Percentiles rank a stretch among this genome's conserved stretches.
phyloP scores from a whole-genome alignment of 441 rosid genomes.

The Erodium trifolium region DNA sequence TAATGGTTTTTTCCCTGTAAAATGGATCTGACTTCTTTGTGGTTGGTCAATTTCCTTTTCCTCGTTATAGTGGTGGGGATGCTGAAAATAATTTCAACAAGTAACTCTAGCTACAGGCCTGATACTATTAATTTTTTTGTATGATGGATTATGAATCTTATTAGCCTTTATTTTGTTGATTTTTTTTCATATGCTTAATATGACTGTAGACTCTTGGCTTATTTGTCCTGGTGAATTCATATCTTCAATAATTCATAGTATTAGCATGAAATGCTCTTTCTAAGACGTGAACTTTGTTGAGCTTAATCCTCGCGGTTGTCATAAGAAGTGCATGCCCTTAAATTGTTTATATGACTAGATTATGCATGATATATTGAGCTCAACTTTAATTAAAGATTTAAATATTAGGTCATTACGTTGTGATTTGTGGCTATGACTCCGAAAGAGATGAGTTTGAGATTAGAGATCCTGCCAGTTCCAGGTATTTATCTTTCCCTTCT shows the following conservation, averaged over 20 bases:
- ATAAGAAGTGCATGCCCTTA: neutral
- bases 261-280: neutral
- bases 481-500: slow-evolving; percentile 32
- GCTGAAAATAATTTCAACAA: neutral
- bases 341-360: neutral
- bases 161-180: neutral
- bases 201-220: neutral
- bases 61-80: neutral
- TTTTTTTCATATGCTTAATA: neutral
- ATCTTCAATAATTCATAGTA: neutral
- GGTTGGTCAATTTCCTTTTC: slow-evolving; percentile 6
- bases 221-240: neutral
- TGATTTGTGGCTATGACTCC: slow-evolving; percentile 83
- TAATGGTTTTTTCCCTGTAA: slow-evolving; percentile 22
- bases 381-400: slow-evolving; percentile 5
- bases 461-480: slow-evolving; percentile 90
- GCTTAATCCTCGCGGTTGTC: neutral
- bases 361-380: slow-evolving; percentile 5
- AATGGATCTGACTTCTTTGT: neutral
- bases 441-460: slow-evolving; percentile 77
- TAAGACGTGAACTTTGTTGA: neutral
- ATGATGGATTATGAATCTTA: neutral
- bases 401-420: slow-evolving; percentile 64
- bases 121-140: neutral
- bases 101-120: neutral